Conservation (phyloP, 2,329 filamentous ascomycete species). For the Fusarium falciforme region DNA sequence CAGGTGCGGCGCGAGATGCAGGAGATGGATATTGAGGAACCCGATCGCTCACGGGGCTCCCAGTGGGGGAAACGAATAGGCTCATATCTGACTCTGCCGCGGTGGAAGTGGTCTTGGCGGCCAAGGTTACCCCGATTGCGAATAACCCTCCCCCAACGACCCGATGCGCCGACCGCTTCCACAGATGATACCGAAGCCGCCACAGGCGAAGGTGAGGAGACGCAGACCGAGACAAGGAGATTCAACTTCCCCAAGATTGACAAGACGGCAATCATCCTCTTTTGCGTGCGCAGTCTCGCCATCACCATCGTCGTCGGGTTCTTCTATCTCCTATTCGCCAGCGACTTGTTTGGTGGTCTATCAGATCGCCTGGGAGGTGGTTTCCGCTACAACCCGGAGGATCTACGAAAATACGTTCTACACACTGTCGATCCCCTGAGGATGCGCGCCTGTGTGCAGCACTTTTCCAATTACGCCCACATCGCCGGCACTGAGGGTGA, state of each 20-base stretch:
- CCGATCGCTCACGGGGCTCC: constrained; percentile 57
- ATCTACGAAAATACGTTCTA: constrained; percentile 80
- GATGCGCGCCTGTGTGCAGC: constrained; percentile 78
- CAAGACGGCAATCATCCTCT: constrained; percentile 62
- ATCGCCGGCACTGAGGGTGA: constrained; percentile 95
- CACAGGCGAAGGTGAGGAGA: constrained; percentile 43
- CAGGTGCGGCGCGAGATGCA: constrained; percentile 85
- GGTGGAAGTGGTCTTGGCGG: constrained; percentile 67
- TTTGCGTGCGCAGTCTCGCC: constrained; percentile 79
- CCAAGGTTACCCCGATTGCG: constrained; percentile 64
- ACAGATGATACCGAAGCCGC: constrained; percentile 40
- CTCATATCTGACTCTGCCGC: constrained; percentile 63
- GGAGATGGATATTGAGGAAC: constrained; percentile 88
- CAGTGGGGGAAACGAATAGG: constrained; percentile 68
- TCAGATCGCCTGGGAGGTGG: constrained; percentile 72
- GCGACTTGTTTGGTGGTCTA: constrained; percentile 80
- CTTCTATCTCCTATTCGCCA: constrained; percentile 87
- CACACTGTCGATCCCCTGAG: constrained; percentile 75
- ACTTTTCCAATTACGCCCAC: constrained; percentile 87
- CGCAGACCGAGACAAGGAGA: constrained; percentile 40
- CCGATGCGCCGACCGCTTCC: constrained; percentile 38
- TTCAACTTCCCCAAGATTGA: constrained; percentile 53
- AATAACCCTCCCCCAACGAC: constrained; percentile 59
- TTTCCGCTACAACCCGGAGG: constrained; percentile 83
- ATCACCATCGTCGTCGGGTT: constrained; percentile 80